These are phyloP conservation scores for Cinnamomum micranthum DNA, from an alignment of 164 flowering plant species.

Conservation along the genomic window DNA sequence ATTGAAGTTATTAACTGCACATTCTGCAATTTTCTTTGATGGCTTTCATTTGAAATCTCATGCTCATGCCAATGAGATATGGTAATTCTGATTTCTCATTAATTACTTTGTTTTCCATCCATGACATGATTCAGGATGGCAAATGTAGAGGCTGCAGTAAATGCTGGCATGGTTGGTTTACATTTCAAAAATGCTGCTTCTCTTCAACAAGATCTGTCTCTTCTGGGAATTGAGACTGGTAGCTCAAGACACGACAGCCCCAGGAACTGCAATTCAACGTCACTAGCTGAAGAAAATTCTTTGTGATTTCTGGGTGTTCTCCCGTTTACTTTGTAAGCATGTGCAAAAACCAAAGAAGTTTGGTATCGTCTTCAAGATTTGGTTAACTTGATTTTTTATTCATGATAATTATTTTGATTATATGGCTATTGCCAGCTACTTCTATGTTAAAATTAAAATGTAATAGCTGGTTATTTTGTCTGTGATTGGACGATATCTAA, in stretches of 20 bases:
- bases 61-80: too few relatives aligned
- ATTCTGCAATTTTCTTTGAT: background rate
- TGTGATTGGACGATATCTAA: too few relatives aligned
- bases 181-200: constrained; percentile 57
- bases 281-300: background rate
- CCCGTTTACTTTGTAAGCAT: background rate
- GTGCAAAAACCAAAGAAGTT: background rate
- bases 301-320: background rate
- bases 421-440: background rate
- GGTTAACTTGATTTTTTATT: too few relatives aligned
- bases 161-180: constrained; percentile 65
- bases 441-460: background rate
- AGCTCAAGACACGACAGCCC: background rate
- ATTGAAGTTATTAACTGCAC: background rate
- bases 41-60: background rate
- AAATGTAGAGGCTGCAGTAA: constrained; percentile 67
- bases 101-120: constrained; percentile 2
- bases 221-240: constrained; percentile 27
- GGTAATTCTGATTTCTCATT: background rate
- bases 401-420: background rate
- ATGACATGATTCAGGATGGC: constrained; percentile 31
- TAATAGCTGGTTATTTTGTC: background rate
- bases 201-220: constrained; percentile 50
- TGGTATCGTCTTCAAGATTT: background rate
- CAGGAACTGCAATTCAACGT: background rate